These are phyloP conservation scores for Ceratobasidium papillatum DNA, from an alignment of 1,284 basidiomycete genomes.

Conservation along the genomic window DNA sequence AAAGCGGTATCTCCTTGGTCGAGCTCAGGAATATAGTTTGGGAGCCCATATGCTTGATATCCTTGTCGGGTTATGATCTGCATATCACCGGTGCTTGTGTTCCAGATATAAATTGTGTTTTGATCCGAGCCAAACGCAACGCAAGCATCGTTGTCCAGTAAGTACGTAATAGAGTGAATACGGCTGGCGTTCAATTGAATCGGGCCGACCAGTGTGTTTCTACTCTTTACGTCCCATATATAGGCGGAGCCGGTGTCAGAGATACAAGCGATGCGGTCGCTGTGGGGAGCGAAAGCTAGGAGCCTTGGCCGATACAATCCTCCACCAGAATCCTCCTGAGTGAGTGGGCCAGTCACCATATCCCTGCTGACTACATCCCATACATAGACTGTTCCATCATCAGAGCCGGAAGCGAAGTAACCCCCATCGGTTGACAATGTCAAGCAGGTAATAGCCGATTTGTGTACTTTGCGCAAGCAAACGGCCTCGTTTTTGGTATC, in stretches of 20 bases:
- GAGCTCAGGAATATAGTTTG: background rate
- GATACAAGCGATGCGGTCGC: background rate
- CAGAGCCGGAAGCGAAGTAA: background rate
- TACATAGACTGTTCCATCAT: slow-evolving; percentile 25
- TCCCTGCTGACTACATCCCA: slow-evolving; percentile 16
- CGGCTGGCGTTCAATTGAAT: too few relatives aligned
- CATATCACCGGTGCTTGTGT: background rate
- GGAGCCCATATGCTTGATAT: too few relatives aligned
- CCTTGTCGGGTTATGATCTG: too few relatives aligned
- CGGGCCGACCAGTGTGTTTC: too few relatives aligned
- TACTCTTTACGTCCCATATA: background rate
- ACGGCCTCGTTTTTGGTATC: too few relatives aligned
- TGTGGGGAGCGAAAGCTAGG: slow-evolving; percentile 19
- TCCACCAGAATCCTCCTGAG: background rate
- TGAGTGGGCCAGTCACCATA: background rate
- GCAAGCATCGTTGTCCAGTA: too few relatives aligned
- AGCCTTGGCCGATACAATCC: background rate
- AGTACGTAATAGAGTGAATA: too few relatives aligned
- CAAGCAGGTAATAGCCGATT: background rate
- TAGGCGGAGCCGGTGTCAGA: background rate
- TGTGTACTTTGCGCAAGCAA: too few relatives aligned
- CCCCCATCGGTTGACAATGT: slow-evolving; percentile 20
- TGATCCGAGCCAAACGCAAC: too few relatives aligned
- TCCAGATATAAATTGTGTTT: too few relatives aligned
- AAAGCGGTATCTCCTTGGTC: background rate